phyloP scores from a whole-genome alignment of 139 green algal species.

The Tetradesmus obliquus region DNA sequence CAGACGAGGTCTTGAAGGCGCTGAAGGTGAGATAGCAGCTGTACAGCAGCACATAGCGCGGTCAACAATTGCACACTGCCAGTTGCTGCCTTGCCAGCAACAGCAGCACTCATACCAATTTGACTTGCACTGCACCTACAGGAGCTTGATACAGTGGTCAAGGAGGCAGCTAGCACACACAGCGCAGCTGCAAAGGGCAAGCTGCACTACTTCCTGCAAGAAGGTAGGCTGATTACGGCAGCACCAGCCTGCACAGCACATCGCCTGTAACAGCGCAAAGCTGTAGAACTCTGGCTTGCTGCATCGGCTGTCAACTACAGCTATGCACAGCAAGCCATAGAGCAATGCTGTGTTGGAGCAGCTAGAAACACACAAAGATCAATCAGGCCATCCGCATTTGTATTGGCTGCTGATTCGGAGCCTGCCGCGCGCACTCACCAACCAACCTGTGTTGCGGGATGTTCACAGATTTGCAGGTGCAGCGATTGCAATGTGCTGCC shows the following conservation, averaged over 20 bases:
- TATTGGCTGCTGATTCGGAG: neutral
- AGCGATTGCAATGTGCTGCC: neutral
- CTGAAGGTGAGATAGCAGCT: slow-evolving; percentile 1
- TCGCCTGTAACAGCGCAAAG: neutral
- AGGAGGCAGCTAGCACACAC: slow-evolving; percentile 31
- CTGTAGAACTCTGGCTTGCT: neutral
- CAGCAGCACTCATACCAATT: neutral
- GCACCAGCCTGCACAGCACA: neutral
- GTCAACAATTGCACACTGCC: neutral
- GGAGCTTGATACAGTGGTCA: neutral
- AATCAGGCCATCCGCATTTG: neutral
- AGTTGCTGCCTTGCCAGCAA: neutral
- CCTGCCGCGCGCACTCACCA: neutral
- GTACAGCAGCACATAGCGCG: neutral
- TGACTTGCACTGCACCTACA: slow-evolving; percentile 11
- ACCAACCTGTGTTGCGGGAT: neutral
- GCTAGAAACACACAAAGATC: neutral
- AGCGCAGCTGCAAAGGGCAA: slow-evolving; percentile 30
- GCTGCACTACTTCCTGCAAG: slow-evolving; percentile 20
- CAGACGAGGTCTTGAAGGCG: neutral
- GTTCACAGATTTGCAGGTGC: slow-evolving; percentile 19
- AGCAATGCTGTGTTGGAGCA: neutral
- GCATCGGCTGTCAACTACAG: neutral
- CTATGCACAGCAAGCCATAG: neutral
- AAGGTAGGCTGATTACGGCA: slow-evolving; percentile 19